These are phyloP conservation scores for Rhodotorula sp. DNA, from an alignment of 1,284 basidiomycete species.

Conservation along the genomic window DNA sequence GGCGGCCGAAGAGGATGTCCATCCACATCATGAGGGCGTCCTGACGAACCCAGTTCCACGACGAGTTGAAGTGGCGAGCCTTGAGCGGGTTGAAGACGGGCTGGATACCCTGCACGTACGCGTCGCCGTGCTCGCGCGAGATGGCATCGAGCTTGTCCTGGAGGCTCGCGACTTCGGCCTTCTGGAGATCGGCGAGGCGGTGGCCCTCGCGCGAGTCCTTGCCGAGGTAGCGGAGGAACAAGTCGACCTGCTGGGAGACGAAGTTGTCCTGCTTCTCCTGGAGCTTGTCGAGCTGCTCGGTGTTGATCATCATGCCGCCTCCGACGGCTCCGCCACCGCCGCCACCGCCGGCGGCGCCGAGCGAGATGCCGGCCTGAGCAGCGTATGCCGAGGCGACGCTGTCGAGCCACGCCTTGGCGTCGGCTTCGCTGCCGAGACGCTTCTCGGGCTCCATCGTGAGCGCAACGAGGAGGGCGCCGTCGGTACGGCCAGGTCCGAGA, in stretches of 20 bases:
- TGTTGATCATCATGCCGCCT: slow-evolving; percentile 70
- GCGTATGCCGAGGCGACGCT: slow-evolving; percentile 81
- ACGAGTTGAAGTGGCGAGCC: slow-evolving; percentile 95
- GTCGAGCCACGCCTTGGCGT: slow-evolving; percentile 94
- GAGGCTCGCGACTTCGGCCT: slow-evolving; percentile 65
- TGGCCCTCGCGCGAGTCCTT: slow-evolving; percentile 89
- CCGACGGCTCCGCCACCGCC: slow-evolving; percentile 45
- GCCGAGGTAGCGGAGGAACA: slow-evolving; percentile 93
- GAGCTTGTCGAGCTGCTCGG: slow-evolving; percentile 97
- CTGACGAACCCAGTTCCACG: slow-evolving; percentile 95
- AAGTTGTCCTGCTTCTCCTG: slow-evolving; percentile 89
- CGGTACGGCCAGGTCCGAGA: slow-evolving; percentile 80
- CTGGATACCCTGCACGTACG: slow-evolving; percentile 90
- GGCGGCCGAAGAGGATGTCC: slow-evolving; percentile 91
- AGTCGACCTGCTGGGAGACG: slow-evolving; percentile 86
- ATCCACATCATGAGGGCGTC: slow-evolving; percentile 94
- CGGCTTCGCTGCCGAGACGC: slow-evolving; percentile 83
- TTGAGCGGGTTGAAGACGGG: slow-evolving; percentile 92
- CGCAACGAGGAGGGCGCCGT: slow-evolving; percentile 83
- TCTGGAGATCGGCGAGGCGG: slow-evolving; percentile 81
- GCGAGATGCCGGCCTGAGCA: slow-evolving; percentile 77
- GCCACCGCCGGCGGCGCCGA: slow-evolving; percentile 57
- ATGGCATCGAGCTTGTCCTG: slow-evolving; percentile 87
- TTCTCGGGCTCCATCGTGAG: slow-evolving; percentile 92
- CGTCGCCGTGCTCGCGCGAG: slow-evolving; percentile 82